These are phyloP conservation scores for Madurella mycetomatis DNA, from an alignment of 2,329 filamentous ascomycete species.

Conservation along the genomic window DNA sequence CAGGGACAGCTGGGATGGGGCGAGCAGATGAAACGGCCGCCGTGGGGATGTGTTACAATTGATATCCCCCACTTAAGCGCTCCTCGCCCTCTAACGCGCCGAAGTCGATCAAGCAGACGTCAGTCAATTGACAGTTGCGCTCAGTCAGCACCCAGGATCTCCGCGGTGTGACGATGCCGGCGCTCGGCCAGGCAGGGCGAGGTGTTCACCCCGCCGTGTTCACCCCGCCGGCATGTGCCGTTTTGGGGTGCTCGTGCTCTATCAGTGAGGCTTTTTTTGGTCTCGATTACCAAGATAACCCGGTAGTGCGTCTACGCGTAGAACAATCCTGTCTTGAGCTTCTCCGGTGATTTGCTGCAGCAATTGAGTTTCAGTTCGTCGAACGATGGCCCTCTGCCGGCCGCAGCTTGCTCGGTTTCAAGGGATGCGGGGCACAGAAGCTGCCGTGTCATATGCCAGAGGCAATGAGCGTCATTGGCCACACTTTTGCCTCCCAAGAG, in stretches of 20 bases:
- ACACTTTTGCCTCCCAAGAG: conserved; percentile 8
- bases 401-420: background rate
- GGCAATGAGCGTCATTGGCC: conserved; percentile 2
- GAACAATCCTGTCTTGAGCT: background rate
- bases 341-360: background rate
- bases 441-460: background rate
- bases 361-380: no score
- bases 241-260: background rate
- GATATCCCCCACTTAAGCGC: background rate
- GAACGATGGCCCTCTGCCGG: no score
- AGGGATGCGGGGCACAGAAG: conserved; percentile 3
- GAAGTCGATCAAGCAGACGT: conserved; percentile 5
- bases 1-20: background rate
- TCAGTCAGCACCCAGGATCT: conserved; percentile 19
- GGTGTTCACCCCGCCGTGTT: background rate
- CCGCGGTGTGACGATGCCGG: conserved; percentile 10
- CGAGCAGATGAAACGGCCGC: background rate
- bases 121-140: conserved; percentile 4
- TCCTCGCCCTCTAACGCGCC: background rate
- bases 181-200: background rate
- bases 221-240: background rate
- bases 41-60: conserved; percentile 9
- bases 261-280: background rate
- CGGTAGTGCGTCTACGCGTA: background rate
- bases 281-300: background rate